Conservation (phyloP, 352 stramenopile genomes). For the Thalassiosira allenii region DNA sequence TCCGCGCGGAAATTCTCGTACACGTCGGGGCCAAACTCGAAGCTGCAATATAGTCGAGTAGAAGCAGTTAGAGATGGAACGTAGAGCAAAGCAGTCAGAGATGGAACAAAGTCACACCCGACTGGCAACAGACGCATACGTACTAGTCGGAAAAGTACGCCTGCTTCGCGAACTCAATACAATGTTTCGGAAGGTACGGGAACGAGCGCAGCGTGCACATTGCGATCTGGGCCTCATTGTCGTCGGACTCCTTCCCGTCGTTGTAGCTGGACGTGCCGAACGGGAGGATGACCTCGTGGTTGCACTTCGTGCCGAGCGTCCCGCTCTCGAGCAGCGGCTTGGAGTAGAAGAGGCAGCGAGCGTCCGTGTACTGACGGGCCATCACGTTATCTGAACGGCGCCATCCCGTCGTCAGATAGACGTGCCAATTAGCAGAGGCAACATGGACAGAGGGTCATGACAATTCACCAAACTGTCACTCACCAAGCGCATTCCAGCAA, state of each 20-base stretch:
- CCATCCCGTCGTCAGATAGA: too few relatives aligned
- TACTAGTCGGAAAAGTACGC: conserved; percentile 76
- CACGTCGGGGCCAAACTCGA: conserved; percentile 73
- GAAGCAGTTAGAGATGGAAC: too few relatives aligned
- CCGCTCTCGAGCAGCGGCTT: conserved; percentile 97
- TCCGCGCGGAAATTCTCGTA: conserved; percentile 77
- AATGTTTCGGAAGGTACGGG: conserved; percentile 98
- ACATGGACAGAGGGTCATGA: too few relatives aligned
- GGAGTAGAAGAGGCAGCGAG: conserved; percentile 95
- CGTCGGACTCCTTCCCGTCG: conserved; percentile 70
- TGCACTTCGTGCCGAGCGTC: conserved; percentile 97
- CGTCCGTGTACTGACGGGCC: conserved; percentile 95
- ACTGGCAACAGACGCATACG: conserved; percentile 11
- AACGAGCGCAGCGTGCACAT: conserved; percentile 99
- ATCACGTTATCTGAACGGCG: conserved; percentile 99
- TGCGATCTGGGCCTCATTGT: conserved; percentile 93
- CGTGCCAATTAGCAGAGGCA: too few relatives aligned
- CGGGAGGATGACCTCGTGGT: conserved; percentile 89
- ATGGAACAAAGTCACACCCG: too few relatives aligned
- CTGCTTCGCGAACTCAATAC: conserved; percentile 92
- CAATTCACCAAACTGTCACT: too few relatives aligned
- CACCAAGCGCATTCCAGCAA: conserved; percentile 96
- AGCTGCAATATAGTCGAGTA: conserved; percentile 50
- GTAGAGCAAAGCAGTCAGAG: too few relatives aligned
- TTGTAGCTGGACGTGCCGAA: conserved; percentile 89